Conservation (phyloP, 2,329 filamentous ascomycete species). For the Metarhizium humberi region DNA sequence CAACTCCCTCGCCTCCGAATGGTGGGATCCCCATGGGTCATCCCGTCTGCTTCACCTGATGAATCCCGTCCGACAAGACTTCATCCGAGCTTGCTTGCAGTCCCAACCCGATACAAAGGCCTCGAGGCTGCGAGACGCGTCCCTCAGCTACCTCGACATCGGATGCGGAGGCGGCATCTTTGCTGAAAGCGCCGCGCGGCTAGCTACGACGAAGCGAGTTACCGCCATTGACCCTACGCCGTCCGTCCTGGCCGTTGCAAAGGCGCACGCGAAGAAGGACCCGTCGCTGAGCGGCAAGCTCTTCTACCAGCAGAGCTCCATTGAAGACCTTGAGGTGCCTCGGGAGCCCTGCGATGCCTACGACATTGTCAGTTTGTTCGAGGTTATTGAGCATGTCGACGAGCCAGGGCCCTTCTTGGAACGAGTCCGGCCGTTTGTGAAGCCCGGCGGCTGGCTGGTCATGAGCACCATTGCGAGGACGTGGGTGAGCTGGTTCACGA, state of each 20-base stretch:
- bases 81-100: conserved; percentile 64
- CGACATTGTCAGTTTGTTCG: conserved; percentile 82
- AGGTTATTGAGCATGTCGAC: conserved; percentile 90
- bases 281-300: conserved; percentile 57
- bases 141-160: conserved; percentile 72
- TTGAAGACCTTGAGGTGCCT: conserved; percentile 57
- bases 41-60: conserved; percentile 91
- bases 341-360: conserved; percentile 37
- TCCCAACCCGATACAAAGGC: conserved; percentile 34
- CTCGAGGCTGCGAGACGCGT: conserved; percentile 15
- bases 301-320: conserved; percentile 63
- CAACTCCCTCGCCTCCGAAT: conserved; percentile 81
- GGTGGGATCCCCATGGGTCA: conserved; percentile 95
- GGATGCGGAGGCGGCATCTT: conserved; percentile 97
- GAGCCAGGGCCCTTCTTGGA: conserved; percentile 66
- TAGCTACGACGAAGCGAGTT: conserved; percentile 53
- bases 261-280: conserved; percentile 65
- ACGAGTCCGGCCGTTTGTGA: conserved; percentile 63
- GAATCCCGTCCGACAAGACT: conserved; percentile 94
- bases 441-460: conserved; percentile 86
- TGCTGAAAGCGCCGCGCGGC: conserved; percentile 72
- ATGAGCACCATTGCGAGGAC: conserved; percentile 88
- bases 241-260: conserved; percentile 65
- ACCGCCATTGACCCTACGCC: conserved; percentile 72
- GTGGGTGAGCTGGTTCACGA: conserved; percentile 82